Evolutionary conservation across 345 rosid genomes (phyloP), one percentile per base, ranked within the genome.

Genomic region (Turritis glabra): DNA sequence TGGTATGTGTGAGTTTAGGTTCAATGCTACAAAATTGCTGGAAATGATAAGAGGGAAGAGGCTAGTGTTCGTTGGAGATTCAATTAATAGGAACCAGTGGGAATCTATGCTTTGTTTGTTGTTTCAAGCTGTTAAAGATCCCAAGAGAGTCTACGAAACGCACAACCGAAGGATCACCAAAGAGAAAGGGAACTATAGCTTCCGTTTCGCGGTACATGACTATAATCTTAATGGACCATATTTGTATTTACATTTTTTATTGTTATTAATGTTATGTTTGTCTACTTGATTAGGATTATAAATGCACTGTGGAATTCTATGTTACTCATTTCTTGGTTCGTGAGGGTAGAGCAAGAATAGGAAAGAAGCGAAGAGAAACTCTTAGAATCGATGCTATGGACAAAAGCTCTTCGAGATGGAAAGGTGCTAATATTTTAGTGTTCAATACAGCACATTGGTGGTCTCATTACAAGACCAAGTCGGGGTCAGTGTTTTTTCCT

Each of bases 381-480:
- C 78, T 91, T 81, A 83, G 93, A 48, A 87, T 95, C n/a, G 97
- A 95, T 71, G 79, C 89, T 5, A 84, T 95, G 40, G 97, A 90
- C 84, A 95, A 73, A 51, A 92, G 90, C 21, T 84, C 99, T 35
- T 95, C 97, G 11, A 90, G 84, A 85, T 95, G 97, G 99, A 87
- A 81, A 81, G 92, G 95, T 71, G 97, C 97, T 69, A 90, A 90
- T 83, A 77, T 95, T 59, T 73, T 95, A 69, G 83, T 95, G 73
- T 91, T 95, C 81, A 95, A 95, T 82, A 84, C 97, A 46, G 99
- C 96, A 22, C 97, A 91, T 80, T 95, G 99, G 99, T 95, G 99
- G 99, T 83, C 97, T 37, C 99, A 95, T 80, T 83, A 76, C 84
- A 95, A 95, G 78, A 95, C 99, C 50, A 88, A 89, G 82, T 84